A percentile compares a stretch with the other conserved stretches of the same genome.
These are phyloP conservation scores for Dujonia santamariae DNA, from an alignment of 1,139 yeast genomes.

Conservation along the genomic window DNA sequence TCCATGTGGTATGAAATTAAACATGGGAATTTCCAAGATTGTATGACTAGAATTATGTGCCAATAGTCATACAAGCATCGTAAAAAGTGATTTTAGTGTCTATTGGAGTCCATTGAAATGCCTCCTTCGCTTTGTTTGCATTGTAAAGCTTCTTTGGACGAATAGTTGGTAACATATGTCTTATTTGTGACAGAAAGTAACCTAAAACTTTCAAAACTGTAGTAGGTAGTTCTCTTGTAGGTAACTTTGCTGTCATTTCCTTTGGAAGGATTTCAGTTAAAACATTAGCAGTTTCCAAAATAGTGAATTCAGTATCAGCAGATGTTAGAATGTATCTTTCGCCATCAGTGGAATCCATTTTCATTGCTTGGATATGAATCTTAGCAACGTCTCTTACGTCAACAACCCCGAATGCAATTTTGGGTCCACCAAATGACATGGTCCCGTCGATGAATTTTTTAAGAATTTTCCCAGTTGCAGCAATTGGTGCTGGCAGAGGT, in stretches of 20 bases:
- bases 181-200: background rate
- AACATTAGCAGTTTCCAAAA: background rate
- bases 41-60: too few relatives aligned
- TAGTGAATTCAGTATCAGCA: background rate
- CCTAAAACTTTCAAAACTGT: slow-evolving; percentile 1
- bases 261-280: background rate
- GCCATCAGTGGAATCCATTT: slow-evolving; percentile 10
- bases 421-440: slow-evolving; percentile 7
- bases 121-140: slow-evolving; percentile 5
- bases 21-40: too few relatives aligned
- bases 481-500: slow-evolving; percentile 7
- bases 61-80: background rate
- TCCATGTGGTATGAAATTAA: too few relatives aligned
- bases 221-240: slow-evolving; percentile 7
- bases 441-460: slow-evolving; percentile 5
- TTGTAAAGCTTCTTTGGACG: background rate
- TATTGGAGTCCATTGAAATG: slow-evolving; percentile 10
- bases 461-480: slow-evolving; percentile 6
- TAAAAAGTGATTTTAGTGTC: slow-evolving; percentile 2
- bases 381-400: slow-evolving; percentile 20
- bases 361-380: slow-evolving; percentile 13
- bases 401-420: slow-evolving; percentile 8
- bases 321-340: slow-evolving; percentile 10
- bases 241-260: slow-evolving; percentile 1
- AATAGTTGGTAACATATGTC: background rate